These are phyloP conservation scores for Acrasis kona DNA, from an alignment of 78 protist species.

Conservation along the genomic window DNA sequence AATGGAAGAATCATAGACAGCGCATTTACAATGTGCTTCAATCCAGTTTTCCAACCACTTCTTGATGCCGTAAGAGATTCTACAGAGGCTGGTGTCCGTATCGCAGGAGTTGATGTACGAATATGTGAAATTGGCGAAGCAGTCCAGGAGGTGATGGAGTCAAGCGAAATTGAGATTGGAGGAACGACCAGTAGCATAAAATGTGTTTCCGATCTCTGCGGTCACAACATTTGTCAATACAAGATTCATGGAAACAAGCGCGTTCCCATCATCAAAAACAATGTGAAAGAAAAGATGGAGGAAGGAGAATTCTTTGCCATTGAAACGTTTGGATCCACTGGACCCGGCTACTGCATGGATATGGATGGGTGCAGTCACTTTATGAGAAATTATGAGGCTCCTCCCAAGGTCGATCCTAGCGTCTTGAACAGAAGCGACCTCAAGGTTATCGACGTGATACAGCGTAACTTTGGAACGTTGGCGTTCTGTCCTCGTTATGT, in stretches of 20 bases:
- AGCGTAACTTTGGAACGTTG: slow-evolving; percentile 85
- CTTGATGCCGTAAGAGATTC: slow-evolving; percentile 84
- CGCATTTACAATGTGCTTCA: slow-evolving; percentile 84
- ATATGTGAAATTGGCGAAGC: slow-evolving; percentile 90
- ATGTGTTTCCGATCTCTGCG: slow-evolving; percentile 85
- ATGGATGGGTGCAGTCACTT: slow-evolving; percentile 89
- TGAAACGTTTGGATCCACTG: slow-evolving; percentile 98
- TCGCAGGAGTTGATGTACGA: slow-evolving; percentile 90
- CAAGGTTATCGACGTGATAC: slow-evolving; percentile 65
- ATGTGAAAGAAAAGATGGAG: slow-evolving; percentile 56
- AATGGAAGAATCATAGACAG: slow-evolving; percentile 92
- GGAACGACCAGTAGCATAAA: slow-evolving; percentile 75
- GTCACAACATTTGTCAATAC: slow-evolving; percentile 91
- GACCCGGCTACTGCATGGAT: slow-evolving; percentile 68
- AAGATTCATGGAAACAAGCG: slow-evolving; percentile 90
- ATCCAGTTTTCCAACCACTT: slow-evolving; percentile 75
- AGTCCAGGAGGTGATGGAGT: slow-evolving; percentile 95
- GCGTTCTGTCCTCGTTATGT: no score
- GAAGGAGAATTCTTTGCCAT: slow-evolving; percentile 98
- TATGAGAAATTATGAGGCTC: slow-evolving; percentile 58
- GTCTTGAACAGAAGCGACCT: neutral
- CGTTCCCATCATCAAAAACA: slow-evolving; percentile 89
- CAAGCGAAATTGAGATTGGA: slow-evolving; percentile 83
- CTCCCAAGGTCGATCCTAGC: slow-evolving; percentile 16
- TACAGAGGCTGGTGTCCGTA: slow-evolving; percentile 80